phyloP scores from a whole-genome alignment of 2,329 filamentous ascomycete genomes.

The Cladosporium sp. region DNA sequence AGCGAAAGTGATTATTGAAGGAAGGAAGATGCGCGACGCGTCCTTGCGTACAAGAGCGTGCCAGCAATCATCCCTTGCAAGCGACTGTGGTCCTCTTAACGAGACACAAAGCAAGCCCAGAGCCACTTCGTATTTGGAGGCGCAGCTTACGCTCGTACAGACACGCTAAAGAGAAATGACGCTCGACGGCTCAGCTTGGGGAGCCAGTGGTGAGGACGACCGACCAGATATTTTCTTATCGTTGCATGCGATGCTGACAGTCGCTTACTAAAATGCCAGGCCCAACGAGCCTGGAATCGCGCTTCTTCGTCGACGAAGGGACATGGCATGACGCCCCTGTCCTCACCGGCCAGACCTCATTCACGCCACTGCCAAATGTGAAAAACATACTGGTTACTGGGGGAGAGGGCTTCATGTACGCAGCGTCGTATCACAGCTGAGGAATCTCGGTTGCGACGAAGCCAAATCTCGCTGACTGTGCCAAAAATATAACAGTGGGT shows the following conservation, averaged over 20 bases:
- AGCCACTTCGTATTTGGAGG: slow-evolving; percentile 21
- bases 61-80: slow-evolving; percentile 15
- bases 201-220: slow-evolving; percentile 22
- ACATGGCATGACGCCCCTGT: slow-evolving; percentile 72
- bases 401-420: slow-evolving; percentile 82
- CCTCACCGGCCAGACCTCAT: slow-evolving; percentile 68
- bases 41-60: slow-evolving; percentile 7
- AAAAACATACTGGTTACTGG: slow-evolving; percentile 83
- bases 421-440: slow-evolving; percentile 10
- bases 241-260: slow-evolving; percentile 1
- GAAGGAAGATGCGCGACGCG: slow-evolving; percentile 7
- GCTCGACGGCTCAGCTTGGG: slow-evolving; percentile 22
- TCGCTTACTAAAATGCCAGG: slow-evolving; percentile 20
- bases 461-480: slow-evolving; percentile 12
- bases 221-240: neutral
- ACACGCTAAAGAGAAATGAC: slow-evolving; percentile 20
- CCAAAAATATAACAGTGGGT: slow-evolving; percentile 57
- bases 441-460: slow-evolving; percentile 21
- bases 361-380: slow-evolving; percentile 66
- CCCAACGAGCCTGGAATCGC: slow-evolving; percentile 43
- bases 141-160: slow-evolving; percentile 22
- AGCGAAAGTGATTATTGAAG: slow-evolving; percentile 6
- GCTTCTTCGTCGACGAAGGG: slow-evolving; percentile 55
- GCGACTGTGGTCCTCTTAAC: slow-evolving; percentile 4
- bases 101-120: slow-evolving; percentile 19